These are phyloP conservation scores for Neurospora sp. DNA, from an alignment of 495 filamentous ascomycete genomes.

Conservation along the genomic window DNA sequence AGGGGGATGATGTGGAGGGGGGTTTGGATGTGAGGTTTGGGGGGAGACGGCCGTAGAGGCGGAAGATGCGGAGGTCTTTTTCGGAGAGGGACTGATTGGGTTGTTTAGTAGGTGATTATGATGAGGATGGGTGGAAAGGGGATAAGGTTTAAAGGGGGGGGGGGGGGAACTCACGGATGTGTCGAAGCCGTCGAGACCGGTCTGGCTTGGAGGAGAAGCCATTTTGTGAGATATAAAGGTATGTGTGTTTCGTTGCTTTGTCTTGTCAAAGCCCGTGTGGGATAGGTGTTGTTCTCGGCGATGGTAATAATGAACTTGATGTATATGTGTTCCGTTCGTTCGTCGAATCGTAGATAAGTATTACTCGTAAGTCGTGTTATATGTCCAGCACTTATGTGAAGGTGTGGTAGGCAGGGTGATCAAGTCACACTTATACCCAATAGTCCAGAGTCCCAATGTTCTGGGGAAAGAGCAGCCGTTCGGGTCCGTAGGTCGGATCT, in stretches of 20 bases:
- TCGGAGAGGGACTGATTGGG: not conserved
- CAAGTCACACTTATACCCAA: not conserved
- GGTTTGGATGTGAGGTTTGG: conserved; percentile 17
- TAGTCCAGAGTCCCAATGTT: not conserved
- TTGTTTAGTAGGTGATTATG: not conserved
- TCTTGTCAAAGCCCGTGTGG: not conserved
- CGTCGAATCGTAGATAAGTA: not conserved
- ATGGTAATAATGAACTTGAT: not conserved
- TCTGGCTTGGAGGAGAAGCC: not conserved
- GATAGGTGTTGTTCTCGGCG: not conserved
- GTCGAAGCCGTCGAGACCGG: not conserved
- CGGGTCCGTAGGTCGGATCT: not conserved
- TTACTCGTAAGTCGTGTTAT: not conserved
- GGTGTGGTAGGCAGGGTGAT: not conserved
- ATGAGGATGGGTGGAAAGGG: not conserved
- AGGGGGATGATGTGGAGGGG: not conserved
- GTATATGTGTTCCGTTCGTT: not conserved
- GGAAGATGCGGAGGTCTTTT: conserved; percentile 43
- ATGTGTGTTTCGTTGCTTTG: not conserved
- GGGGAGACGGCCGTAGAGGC: conserved; percentile 86
- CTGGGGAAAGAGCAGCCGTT: not conserved
- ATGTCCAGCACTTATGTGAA: not conserved
- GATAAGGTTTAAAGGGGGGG: not conserved
- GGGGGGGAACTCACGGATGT: not conserved
- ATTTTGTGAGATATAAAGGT: not conserved